Evolutionary conservation across 1,284 basidiomycete species (phyloP).

Genomic region (Cutaneotrichosporon spelunceum): DNA sequence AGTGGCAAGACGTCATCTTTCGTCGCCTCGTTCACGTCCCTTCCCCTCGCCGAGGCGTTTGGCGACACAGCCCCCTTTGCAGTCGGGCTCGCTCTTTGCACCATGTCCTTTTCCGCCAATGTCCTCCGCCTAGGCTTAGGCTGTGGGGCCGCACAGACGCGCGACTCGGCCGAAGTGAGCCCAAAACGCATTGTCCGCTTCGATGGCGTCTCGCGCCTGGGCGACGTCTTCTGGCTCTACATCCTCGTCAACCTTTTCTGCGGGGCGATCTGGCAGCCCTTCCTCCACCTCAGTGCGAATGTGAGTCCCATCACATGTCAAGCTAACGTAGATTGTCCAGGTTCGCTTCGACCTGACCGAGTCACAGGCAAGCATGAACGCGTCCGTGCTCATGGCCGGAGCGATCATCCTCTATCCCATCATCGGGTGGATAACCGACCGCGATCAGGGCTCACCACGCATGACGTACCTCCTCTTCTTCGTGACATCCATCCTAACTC

Average conservation of each 20-base stretch:
- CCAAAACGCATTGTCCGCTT: slow-evolving; percentile 27
- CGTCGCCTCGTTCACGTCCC: slow-evolving; percentile 64
- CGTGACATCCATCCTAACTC: slow-evolving; percentile 63
- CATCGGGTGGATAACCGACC: slow-evolving; percentile 60
- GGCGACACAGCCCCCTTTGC: slow-evolving; percentile 70
- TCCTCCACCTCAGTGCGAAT: slow-evolving; percentile 72
- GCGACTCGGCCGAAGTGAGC: slow-evolving; percentile 52
- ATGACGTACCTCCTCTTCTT: slow-evolving; percentile 61
- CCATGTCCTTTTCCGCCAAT: slow-evolving; percentile 65
- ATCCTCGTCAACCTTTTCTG: slow-evolving; percentile 62
- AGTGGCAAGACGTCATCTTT: slow-evolving; percentile 74
- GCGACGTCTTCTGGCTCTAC: slow-evolving; percentile 75
- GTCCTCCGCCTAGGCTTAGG: slow-evolving; percentile 63
- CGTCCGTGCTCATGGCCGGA: slow-evolving; percentile 69
- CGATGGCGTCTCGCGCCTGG: slow-evolving; percentile 54
- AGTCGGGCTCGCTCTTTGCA: slow-evolving; percentile 63
- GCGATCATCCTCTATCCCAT: slow-evolving; percentile 70
- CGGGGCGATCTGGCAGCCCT: slow-evolving; percentile 74
- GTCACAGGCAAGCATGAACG: slow-evolving; percentile 60
- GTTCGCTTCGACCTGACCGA: slow-evolving; percentile 64
- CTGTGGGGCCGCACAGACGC: slow-evolving; percentile 65
- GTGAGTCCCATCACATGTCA: slow-evolving; percentile 46
- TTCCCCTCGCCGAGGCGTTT: slow-evolving; percentile 50
- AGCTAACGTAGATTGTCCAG: slow-evolving; percentile 54
- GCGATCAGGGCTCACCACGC: slow-evolving; percentile 23